phyloP scores from a whole-genome alignment of 208 protist genomes.

The Trypanosomatidae sp. region DNA sequence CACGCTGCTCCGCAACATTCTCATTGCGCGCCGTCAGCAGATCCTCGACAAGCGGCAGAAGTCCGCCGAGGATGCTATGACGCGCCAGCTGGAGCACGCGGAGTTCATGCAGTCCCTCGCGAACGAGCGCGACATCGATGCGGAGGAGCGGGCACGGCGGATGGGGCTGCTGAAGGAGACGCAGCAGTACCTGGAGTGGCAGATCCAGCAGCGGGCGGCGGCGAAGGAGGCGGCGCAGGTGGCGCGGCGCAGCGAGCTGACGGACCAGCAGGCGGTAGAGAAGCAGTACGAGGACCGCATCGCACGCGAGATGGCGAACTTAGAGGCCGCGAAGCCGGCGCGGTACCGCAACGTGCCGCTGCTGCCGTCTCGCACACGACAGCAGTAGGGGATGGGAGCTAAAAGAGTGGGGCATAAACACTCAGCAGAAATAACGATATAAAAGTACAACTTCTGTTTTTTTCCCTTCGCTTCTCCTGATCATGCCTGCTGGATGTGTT shows the following conservation, averaged over 20 bases:
- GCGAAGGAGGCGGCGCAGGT: constrained; percentile 43
- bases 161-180: constrained; percentile 53
- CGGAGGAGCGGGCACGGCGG: constrained; percentile 44
- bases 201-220: constrained; percentile 52
- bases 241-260: constrained; percentile 43
- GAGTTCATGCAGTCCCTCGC: constrained; percentile 40
- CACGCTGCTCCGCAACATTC: constrained; percentile 62
- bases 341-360: constrained; percentile 78
- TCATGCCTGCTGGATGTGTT: no score
- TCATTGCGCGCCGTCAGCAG: constrained; percentile 77
- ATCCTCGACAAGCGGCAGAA: constrained; percentile 68
- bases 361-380: constrained; percentile 33
- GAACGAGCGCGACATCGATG: constrained; percentile 36
- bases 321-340: constrained; percentile 77
- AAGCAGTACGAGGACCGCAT: constrained; percentile 63
- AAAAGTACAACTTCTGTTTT: no score
- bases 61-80: constrained; percentile 37
- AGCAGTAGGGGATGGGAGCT: not conserved
- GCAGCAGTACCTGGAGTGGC: constrained; percentile 66
- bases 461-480: no score
- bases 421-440: no score
- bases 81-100: constrained; percentile 41
- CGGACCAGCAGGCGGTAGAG: constrained; percentile 57
- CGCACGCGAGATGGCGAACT: constrained; percentile 62
- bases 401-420: no score